Evolutionary conservation across 2,329 filamentous ascomycete species (phyloP).

Genomic region (Aspergillus sergii): DNA sequence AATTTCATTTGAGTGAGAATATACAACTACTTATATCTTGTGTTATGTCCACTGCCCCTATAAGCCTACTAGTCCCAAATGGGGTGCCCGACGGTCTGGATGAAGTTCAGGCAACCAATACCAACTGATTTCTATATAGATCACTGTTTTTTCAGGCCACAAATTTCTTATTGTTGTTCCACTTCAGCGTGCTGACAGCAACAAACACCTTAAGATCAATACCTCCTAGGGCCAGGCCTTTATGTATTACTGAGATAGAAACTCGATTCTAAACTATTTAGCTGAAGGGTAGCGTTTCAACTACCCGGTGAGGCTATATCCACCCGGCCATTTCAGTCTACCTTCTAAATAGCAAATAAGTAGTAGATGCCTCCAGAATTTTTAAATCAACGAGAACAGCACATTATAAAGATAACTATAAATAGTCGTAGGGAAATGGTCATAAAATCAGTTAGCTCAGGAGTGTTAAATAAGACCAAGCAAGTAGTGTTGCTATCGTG

Average conservation of each 20-base stretch:
- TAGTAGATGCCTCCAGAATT: background rate
- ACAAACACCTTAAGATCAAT: too few species aligned
- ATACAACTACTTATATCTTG: background rate
- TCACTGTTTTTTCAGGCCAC: background rate
- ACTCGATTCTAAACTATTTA: background rate
- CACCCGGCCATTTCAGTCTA: background rate
- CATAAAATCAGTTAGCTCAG: too few species aligned
- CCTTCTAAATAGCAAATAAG: too few species aligned
- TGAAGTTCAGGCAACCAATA: background rate
- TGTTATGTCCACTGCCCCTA: background rate
- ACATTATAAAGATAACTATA: background rate
- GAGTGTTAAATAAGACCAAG: too few species aligned
- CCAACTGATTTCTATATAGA: background rate
- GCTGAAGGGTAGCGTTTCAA: background rate
- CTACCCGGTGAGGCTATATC: too few species aligned
- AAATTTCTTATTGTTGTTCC: too few species aligned
- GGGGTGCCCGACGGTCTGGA: background rate
- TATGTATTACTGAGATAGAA: too few species aligned
- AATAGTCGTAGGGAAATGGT: background rate
- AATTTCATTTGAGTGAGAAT: background rate
- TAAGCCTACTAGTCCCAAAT: background rate
- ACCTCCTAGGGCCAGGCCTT: too few species aligned
- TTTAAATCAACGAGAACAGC: background rate
- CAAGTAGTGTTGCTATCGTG: too few species aligned
- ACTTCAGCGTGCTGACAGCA: too few species aligned